Conservation (phyloP, 768 basidiomycete species). For the Piloderma croceum region DNA sequence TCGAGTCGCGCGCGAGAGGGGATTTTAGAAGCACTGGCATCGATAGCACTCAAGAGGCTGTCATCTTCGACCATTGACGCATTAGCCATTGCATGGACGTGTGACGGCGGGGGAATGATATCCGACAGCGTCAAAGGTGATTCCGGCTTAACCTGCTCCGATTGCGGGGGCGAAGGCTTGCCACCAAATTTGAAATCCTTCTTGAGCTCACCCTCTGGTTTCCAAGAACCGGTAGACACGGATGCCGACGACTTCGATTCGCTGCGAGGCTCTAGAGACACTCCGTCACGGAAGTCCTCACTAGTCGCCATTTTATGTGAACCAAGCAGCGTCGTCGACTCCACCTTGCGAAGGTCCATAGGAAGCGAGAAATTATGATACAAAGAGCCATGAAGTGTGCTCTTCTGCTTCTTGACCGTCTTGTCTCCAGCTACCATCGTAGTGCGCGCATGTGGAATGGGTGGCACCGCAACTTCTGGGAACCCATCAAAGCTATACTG, state of each 20-base stretch:
- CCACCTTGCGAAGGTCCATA: constrained; percentile 10
- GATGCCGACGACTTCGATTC: constrained; percentile 23
- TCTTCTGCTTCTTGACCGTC: not conserved
- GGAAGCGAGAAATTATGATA: no score
- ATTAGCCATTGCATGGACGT: constrained; percentile 44
- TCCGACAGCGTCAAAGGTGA: constrained; percentile 59
- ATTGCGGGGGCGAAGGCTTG: constrained; percentile 21
- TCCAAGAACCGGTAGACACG: constrained; percentile 33
- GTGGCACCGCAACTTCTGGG: constrained; percentile 38
- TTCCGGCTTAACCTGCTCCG: constrained; percentile 11
- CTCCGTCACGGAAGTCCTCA: constrained; percentile 29
- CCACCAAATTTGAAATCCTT: constrained; percentile 75
- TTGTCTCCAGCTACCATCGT: constrained; percentile 34
- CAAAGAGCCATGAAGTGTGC: no score
- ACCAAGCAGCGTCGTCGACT: constrained; percentile 32
- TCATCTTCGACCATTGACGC: constrained; percentile 43
- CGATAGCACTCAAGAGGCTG: constrained; percentile 51
- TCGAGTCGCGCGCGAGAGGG: constrained; percentile 30
- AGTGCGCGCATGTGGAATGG: no score
- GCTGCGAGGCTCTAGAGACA: constrained; percentile 16
- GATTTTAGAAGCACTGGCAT: constrained; percentile 39
- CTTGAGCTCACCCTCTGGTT: constrained; percentile 63
- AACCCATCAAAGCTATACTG: constrained; percentile 40
- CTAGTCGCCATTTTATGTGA: constrained; percentile 29
- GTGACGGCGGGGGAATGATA: constrained; percentile 63